A percentile compares a stretch with the other conserved stretches of the same genome.
Evolutionary conservation across 768 basidiomycete genomes (phyloP).

Genomic region (Kondoa subrosea): DNA sequence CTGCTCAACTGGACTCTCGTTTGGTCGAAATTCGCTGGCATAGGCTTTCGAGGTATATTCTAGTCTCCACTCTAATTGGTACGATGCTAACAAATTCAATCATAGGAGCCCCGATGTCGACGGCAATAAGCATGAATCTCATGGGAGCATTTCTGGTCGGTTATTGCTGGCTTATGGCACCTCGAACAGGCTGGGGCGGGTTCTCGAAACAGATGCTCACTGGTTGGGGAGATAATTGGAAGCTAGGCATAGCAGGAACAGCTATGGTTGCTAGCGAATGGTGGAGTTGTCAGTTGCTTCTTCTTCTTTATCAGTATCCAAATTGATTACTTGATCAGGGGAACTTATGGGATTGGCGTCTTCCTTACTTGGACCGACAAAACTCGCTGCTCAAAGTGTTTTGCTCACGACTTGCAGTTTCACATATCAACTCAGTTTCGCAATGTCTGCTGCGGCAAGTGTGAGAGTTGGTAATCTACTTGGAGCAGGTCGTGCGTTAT

Average conservation of each 20-base stretch:
- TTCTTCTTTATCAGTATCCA: not conserved
- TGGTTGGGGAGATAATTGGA: conserved; percentile 49
- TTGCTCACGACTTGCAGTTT: not conserved
- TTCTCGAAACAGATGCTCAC: conserved; percentile 48
- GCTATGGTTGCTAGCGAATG: conserved; percentile 12
- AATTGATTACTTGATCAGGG: not conserved
- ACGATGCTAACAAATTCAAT: not conserved
- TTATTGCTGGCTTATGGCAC: conserved; percentile 35
- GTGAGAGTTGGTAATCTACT: conserved; percentile 5
- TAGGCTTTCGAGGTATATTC: not conserved
- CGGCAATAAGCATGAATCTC: not conserved
- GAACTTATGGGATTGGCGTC: conserved; percentile 1
- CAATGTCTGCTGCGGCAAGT: not conserved
- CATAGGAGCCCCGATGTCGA: not conserved
- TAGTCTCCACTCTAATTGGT: not conserved
- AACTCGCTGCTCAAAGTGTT: conserved; percentile 4
- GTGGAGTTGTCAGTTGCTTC: conserved; percentile 6
- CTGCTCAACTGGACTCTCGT: conserved; percentile 4
- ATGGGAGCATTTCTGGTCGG: conserved; percentile 27
- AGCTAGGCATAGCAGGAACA: conserved; percentile 59
- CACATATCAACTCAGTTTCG: conserved; percentile 4
- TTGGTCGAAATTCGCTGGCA: not conserved
- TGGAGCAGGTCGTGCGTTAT: not conserved
- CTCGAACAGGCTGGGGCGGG: conserved; percentile 65
- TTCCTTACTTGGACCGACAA: not conserved